These are phyloP conservation scores for Podosphaera aphanis DNA, from an alignment of 2,329 filamentous ascomycete species.

Conservation along the genomic window DNA sequence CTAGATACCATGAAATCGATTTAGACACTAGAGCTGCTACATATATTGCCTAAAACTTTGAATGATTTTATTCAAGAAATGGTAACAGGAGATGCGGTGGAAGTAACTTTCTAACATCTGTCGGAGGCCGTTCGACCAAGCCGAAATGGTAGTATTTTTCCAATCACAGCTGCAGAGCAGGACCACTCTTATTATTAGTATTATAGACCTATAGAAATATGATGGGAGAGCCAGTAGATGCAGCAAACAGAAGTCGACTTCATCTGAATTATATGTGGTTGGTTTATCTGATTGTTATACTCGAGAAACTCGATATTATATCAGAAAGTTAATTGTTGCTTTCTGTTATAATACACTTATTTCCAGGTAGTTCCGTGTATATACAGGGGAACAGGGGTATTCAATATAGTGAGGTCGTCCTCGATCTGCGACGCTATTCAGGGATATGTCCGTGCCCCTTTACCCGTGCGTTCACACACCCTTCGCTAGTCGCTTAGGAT, in stretches of 20 bases:
- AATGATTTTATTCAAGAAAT: neutral
- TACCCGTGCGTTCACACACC: no score
- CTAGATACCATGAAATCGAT: neutral
- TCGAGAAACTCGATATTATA: no score
- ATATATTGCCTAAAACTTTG: neutral
- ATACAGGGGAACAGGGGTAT: no score
- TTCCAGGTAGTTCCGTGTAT: no score
- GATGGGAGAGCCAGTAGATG: neutral
- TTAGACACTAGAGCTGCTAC: neutral
- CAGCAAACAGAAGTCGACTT: neutral
- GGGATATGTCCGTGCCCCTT: no score
- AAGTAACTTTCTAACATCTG: neutral
- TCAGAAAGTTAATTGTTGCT: neutral
- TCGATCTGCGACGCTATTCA: no score
- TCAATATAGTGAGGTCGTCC: no score
- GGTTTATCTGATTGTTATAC: neutral
- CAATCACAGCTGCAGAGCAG: neutral
- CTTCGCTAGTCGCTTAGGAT: no score
- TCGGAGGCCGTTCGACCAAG: neutral
- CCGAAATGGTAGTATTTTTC: neutral
- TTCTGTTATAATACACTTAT: no score
- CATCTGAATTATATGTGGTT: neutral
- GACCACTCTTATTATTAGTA: no score
- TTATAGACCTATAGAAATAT: neutral
- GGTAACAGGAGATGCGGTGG: neutral